A percentile compares a stretch with the other conserved stretches of the same genome.
Evolutionary conservation across 495 filamentous ascomycete species (phyloP).

Genomic region (Xylaria sp.): DNA sequence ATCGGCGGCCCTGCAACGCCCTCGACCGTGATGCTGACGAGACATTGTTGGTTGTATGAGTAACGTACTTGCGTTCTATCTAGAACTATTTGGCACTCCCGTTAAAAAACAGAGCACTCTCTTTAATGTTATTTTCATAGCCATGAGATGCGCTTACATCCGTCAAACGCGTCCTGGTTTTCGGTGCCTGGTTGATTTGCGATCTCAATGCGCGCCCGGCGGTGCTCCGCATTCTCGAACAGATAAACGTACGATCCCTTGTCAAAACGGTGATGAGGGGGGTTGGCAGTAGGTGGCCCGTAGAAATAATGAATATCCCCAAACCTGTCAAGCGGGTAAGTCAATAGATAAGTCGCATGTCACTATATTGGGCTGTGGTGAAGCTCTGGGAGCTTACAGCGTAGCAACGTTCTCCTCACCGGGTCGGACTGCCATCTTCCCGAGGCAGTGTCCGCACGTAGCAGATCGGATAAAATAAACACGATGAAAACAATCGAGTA

Average conservation of each 20-base stretch:
- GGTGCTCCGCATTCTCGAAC: conserved; percentile 73
- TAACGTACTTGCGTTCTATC: conserved; percentile 70
- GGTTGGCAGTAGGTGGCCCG: conserved; percentile 69
- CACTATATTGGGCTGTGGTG: not conserved
- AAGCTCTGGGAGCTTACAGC: conserved; percentile 64
- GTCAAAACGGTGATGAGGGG: conserved; percentile 85
- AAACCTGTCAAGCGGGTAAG: conserved; percentile 62
- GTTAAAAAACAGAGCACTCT: conserved; percentile 18
- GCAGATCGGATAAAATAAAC: not conserved
- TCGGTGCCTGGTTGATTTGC: conserved; percentile 85
- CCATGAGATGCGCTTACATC: conserved; percentile 62
- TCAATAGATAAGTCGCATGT: conserved; percentile 13
- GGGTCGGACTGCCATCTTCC: conserved; percentile 74
- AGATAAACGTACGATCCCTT: conserved; percentile 89
- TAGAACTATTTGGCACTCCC: conserved; percentile 54
- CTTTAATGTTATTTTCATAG: too few species aligned
- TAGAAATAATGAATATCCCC: conserved; percentile 93
- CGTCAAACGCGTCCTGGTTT: conserved; percentile 90
- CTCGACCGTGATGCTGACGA: conserved; percentile 78
- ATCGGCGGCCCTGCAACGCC: conserved; percentile 48
- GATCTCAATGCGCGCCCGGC: conserved; percentile 77
- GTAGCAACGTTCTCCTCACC: conserved; percentile 82
- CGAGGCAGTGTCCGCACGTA: not conserved
- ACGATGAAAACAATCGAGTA: not conserved
- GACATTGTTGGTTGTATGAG: conserved; percentile 78